Percentiles rank a stretch among this genome's conserved stretches.
These are phyloP conservation scores for Termitomyces sp. DNA, from an alignment of 768 basidiomycete species.

Conservation along the genomic window DNA sequence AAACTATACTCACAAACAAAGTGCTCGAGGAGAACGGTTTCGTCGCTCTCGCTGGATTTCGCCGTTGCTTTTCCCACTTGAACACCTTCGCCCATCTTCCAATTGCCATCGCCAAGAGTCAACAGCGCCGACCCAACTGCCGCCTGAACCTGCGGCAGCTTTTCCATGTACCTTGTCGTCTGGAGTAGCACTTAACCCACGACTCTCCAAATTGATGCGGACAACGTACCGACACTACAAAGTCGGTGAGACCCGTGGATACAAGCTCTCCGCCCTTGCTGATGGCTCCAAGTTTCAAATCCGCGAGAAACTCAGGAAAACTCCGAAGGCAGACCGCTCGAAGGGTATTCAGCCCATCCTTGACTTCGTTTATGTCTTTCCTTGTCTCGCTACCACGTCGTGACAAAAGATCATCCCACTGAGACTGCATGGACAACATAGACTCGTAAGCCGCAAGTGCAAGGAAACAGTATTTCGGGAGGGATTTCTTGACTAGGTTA, in stretches of 20 bases:
- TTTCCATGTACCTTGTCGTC: conserved; percentile 66
- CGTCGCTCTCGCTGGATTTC: conserved; percentile 48
- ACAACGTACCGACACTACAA: conserved; percentile 44
- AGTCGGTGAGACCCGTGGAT: conserved; percentile 60
- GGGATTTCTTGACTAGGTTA: conserved; percentile 63
- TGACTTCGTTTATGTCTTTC: conserved; percentile 59
- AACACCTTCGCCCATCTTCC: conserved; percentile 87
- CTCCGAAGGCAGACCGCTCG: conserved; percentile 70
- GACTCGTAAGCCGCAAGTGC: conserved; percentile 66
- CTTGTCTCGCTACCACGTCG: conserved; percentile 40
- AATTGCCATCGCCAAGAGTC: conserved; percentile 81
- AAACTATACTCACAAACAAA: conserved; percentile 52
- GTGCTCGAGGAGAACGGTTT: conserved; percentile 63
- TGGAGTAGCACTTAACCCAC: conserved; percentile 20
- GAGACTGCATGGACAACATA: conserved; percentile 47
- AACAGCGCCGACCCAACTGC: conserved; percentile 63
- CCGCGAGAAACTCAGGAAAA: conserved; percentile 80
- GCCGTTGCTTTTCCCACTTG: conserved; percentile 43
- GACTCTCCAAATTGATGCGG: background rate
- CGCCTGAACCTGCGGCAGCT: conserved; percentile 62
- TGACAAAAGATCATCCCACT: conserved; percentile 64
- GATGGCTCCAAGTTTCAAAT: conserved; percentile 61
- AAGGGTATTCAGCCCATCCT: conserved; percentile 61
- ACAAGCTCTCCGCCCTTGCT: conserved; percentile 50
- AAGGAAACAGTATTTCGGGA: conserved; percentile 79